Percentiles rank a stretch among this genome's conserved stretches.
Evolutionary conservation across 106 monocot species (phyloP).

Genomic region (Allium cepa): DNA sequence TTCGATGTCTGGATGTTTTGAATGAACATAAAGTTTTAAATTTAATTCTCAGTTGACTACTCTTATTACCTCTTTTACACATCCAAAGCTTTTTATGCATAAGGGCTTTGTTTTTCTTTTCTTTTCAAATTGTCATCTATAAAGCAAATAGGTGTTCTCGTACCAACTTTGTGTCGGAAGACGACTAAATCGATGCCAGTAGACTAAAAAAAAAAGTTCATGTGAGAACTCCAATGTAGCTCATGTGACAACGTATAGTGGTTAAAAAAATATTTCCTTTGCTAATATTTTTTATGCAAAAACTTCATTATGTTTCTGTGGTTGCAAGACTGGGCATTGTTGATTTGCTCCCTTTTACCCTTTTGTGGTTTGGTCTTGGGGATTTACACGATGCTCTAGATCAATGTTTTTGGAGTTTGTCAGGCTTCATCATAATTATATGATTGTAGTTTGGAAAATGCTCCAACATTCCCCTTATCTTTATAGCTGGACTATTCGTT

Average conservation of each 20-base stretch:
- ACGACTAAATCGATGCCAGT: conserved; percentile 21
- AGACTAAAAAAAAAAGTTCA: not conserved
- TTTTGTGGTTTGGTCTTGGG: not conserved
- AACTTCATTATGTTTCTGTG: not conserved
- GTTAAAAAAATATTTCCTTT: not conserved
- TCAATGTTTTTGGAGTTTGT: not conserved
- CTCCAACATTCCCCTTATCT: not conserved
- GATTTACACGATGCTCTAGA: not conserved
- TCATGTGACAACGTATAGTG: conserved; percentile 5
- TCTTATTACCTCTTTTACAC: too few species aligned
- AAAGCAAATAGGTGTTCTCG: conserved; percentile 25
- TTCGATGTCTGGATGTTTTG: too few species aligned
- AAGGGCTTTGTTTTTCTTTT: too few species aligned
- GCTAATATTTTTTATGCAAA: not conserved
- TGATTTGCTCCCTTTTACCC: not conserved
- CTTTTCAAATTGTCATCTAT: conserved; percentile 16
- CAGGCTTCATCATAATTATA: not conserved
- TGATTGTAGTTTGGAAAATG: not conserved
- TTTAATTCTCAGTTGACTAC: too few species aligned
- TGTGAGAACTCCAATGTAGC: not conserved
- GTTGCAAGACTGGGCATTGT: not conserved
- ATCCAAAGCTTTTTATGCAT: too few species aligned
- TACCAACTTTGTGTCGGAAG: conserved; percentile 37
- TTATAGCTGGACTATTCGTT: too few species aligned
- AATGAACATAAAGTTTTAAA: too few species aligned